Percentiles rank a stretch among this genome's conserved stretches.
Evolutionary conservation across 2,329 filamentous ascomycete genomes (phyloP).

Genomic region (Apiospora sp.): DNA sequence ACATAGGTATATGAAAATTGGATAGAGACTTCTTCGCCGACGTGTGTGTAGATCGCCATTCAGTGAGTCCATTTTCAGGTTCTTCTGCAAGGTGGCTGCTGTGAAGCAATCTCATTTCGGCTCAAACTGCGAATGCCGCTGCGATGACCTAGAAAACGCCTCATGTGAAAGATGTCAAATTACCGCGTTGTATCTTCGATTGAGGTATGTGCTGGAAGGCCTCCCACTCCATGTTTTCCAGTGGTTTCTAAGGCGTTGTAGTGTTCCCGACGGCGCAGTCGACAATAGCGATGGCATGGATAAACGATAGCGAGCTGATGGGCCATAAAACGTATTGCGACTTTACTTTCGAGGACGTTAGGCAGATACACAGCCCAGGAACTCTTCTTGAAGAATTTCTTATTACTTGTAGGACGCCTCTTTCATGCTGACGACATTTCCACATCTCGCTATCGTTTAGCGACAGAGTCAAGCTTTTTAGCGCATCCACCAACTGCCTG

Average conservation of each 20-base stretch:
- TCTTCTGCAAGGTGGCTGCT: too few relatives aligned
- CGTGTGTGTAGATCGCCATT: too few relatives aligned
- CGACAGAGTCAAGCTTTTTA: background rate
- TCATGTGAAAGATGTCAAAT: background rate
- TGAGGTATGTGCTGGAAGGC: background rate
- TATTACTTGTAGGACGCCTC: background rate
- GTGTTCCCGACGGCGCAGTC: background rate
- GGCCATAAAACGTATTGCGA: background rate
- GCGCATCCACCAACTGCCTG: background rate
- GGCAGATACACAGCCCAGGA: background rate
- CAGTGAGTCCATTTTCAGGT: too few relatives aligned
- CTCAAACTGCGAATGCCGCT: background rate
- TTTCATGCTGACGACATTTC: background rate
- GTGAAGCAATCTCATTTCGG: too few relatives aligned
- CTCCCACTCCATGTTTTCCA: background rate
- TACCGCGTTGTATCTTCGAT: background rate
- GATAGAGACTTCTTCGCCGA: too few relatives aligned
- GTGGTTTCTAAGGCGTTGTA: background rate
- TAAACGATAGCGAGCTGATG: background rate
- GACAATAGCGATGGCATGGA: background rate
- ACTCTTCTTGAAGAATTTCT: background rate
- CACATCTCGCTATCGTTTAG: slow-evolving; percentile 16
- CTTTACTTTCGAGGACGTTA: background rate
- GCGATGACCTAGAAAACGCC: background rate
- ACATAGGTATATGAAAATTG: too few relatives aligned